These are phyloP conservation scores for Trichopus zeylanicus DNA, from an alignment of 116 monocot genomes.

Conservation along the genomic window DNA sequence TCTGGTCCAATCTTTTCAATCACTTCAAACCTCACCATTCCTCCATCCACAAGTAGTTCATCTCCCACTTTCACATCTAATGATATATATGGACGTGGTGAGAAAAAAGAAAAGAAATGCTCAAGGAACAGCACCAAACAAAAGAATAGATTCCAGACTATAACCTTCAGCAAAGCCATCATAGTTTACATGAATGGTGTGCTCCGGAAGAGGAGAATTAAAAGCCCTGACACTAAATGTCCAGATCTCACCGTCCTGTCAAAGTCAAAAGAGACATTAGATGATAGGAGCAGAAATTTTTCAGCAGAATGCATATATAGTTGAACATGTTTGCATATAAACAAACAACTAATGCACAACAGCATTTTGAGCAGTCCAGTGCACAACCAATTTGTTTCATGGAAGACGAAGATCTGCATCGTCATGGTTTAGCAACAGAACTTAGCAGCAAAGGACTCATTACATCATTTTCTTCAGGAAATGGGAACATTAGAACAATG, in stretches of 20 bases:
- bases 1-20: slow-evolving; percentile 95
- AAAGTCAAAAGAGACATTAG: neutral
- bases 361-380: too few relatives aligned
- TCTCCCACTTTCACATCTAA: slow-evolving; percentile 84
- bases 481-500: too few relatives aligned
- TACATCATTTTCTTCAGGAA: too few relatives aligned
- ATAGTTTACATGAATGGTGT: slow-evolving; percentile 81
- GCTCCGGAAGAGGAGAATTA: slow-evolving; percentile 70
- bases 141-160: neutral
- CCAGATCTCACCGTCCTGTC: slow-evolving; percentile 93
- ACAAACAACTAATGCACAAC: too few relatives aligned
- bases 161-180: slow-evolving; percentile 95
- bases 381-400: too few relatives aligned
- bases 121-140: neutral
- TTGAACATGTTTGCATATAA: neutral
- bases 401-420: too few relatives aligned
- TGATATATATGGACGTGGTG: neutral
- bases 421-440: too few relatives aligned
- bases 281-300: neutral
- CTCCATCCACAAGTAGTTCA: slow-evolving; percentile 94
- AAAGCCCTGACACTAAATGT: slow-evolving; percentile 84
- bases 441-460: too few relatives aligned
- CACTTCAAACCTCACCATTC: slow-evolving; percentile 96
- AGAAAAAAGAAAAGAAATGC: too few relatives aligned
- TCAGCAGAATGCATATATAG: neutral